Base-by-base conservation (phyloP, 2,329 filamentous ascomycete genomes). In the Penicillium sp. region DNA sequence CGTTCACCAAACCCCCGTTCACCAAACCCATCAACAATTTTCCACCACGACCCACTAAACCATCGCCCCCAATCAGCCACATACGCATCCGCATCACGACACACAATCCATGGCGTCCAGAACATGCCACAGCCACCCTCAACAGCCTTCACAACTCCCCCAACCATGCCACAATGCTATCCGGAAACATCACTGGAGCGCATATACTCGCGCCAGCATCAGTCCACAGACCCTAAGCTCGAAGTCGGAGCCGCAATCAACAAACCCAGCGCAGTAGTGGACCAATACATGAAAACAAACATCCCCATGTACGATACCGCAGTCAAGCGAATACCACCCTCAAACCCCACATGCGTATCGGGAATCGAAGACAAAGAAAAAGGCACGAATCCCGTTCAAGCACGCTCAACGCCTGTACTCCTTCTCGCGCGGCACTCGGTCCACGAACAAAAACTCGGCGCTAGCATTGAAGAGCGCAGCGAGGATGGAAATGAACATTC, bases 1-100 rank as follows among this genome's bases (percentile, higher is more conserved):
- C 59, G 47, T n/a, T 60, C 61, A 2, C 55, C 57, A 4, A 54
- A 53, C 14, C 46, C 37, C 44, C 59, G 47, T n/a, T 60, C 61
- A 2, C 55, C 57, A 4, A 54, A 53, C 14, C 46, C 37, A 41
- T 56, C 61, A 26, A 54, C 49, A n/a, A n/a, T 35, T 1, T n/a
- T 51, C 4, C 33, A 57, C 12, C 29, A 45, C 26, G 23, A 57
- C 8, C 15, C 41, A 9, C 1, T 54, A 8, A 33, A 25, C 33
- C 49, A 29, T 12, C 18, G 25, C 12, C 6, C 25, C 35, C 37
- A 42, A 6, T 11, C 15, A 15, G 18, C 25, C 6, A 11, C 40
- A 18, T 40, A 49, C 14, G 6, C 26, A 26, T 44, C 27, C 14
- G 20, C 23, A 4, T n/a, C 37, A 6, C 18, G 27, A 9, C 4